phyloP scores from a whole-genome alignment of 371 early-diverging fungal species.

The Cladochytrium tenue region DNA sequence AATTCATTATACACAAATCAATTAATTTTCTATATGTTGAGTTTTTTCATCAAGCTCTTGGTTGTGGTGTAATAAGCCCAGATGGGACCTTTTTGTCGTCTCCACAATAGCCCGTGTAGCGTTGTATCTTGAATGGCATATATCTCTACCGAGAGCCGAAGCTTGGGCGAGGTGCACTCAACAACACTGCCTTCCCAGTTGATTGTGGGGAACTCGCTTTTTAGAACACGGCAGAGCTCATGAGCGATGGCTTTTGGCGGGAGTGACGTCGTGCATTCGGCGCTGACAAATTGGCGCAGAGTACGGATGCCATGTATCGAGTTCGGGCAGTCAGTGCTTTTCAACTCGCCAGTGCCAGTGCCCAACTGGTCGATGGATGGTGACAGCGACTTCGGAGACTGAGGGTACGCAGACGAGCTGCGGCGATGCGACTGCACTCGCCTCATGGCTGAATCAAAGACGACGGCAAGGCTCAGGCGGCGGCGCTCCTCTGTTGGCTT shows the following conservation, averaged over 20 bases:
- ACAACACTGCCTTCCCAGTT: constrained; percentile 18
- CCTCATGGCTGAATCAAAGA: no score
- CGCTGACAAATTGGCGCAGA: background rate
- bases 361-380: background rate
- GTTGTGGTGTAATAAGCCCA: constrained; percentile 22
- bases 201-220: constrained; percentile 18
- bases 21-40: background rate
- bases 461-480: no score
- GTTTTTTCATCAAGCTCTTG: background rate
- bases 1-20: background rate
- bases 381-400: no score
- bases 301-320: background rate
- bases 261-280: constrained; percentile 42
- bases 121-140: constrained; percentile 32
- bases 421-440: no score
- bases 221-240: constrained; percentile 41
- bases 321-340: background rate
- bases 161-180: constrained; percentile 12
- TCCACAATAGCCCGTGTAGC: constrained; percentile 38
- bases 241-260: constrained; percentile 52
- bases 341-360: background rate
- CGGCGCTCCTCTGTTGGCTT: background rate
- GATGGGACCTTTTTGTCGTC: constrained; percentile 35
- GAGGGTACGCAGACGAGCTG: no score
- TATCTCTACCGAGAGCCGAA: constrained; percentile 37